phyloP scores from a whole-genome alignment of 805 yeast species.

The Barnettozyma californica region DNA sequence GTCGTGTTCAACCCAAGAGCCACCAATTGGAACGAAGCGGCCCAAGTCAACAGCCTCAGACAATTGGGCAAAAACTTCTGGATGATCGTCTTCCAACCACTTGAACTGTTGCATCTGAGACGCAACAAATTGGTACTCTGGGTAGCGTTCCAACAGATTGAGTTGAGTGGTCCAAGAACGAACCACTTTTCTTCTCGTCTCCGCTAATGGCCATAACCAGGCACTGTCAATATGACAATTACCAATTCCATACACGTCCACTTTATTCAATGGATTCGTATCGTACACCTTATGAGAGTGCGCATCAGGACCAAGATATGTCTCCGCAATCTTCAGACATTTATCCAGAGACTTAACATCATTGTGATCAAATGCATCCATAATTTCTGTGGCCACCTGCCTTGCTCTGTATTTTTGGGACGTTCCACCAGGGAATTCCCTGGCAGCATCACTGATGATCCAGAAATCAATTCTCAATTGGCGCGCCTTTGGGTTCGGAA shows the following conservation, averaged over 20 bases:
- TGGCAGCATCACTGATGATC: slow-evolving; percentile 86
- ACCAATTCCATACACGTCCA: slow-evolving; percentile 81
- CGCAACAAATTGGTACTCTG: slow-evolving; percentile 91
- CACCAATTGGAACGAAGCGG: slow-evolving; percentile 88
- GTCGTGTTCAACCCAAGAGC: slow-evolving; percentile 97
- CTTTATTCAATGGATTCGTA: slow-evolving; percentile 26
- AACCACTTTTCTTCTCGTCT: slow-evolving; percentile 86
- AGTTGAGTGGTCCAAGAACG: slow-evolving; percentile 95
- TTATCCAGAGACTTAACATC: slow-evolving; percentile 50
- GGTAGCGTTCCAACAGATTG: slow-evolving; percentile 76
- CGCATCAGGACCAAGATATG: slow-evolving; percentile 58
- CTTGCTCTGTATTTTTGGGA: slow-evolving; percentile 86
- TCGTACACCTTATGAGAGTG: slow-evolving; percentile 63
- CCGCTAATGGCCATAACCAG: slow-evolving; percentile 99
- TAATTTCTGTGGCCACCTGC: slow-evolving; percentile 71
- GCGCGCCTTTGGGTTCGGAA: slow-evolving; percentile 78
- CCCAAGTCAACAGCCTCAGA: slow-evolving; percentile 58
- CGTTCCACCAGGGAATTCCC: slow-evolving; percentile 68
- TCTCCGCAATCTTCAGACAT: slow-evolving; percentile 63
- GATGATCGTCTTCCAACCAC: slow-evolving; percentile 87
- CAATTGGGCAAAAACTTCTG: slow-evolving; percentile 62
- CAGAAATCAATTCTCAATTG: slow-evolving; percentile 76
- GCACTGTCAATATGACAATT: slow-evolving; percentile 98
- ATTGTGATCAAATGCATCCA: slow-evolving; percentile 74
- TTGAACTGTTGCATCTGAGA: slow-evolving; percentile 95